Conservation (phyloP, 352 stramenopile species). For the Phytophthora hybrid region DNA sequence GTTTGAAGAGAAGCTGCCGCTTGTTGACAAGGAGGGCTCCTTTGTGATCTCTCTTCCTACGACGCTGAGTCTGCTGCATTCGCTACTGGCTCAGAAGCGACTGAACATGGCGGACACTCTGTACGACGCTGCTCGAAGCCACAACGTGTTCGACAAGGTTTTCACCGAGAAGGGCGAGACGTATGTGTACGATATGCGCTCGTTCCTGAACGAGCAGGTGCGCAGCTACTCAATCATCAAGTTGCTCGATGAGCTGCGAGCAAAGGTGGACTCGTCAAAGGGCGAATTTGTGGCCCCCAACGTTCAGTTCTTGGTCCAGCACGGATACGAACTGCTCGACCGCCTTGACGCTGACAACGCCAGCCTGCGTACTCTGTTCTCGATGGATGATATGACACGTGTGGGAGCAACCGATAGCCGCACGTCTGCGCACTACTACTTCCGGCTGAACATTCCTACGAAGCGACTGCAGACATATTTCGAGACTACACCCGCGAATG, state of each 20-base stretch:
- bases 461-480: conserved; percentile 69
- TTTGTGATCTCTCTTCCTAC: conserved; percentile 73
- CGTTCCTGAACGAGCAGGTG: conserved; percentile 62
- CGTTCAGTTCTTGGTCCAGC: conserved; percentile 76
- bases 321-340: conserved; percentile 83
- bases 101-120: conserved; percentile 72
- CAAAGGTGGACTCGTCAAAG: conserved; percentile 52
- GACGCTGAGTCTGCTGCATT: conserved; percentile 74
- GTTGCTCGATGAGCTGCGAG: conserved; percentile 62
- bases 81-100: conserved; percentile 72
- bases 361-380: conserved; percentile 74
- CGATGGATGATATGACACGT: conserved; percentile 87
- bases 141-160: conserved; percentile 64
- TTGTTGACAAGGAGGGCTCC: conserved; percentile 57
- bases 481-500: conserved; percentile 50
- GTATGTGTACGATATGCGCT: conserved; percentile 74
- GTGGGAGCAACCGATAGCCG: conserved; percentile 40
- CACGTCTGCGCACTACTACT: conserved; percentile 63
- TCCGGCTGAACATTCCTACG: conserved; percentile 55
- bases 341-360: conserved; percentile 77
- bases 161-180: conserved; percentile 53
- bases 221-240: conserved; percentile 74
- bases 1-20: conserved; percentile 68
- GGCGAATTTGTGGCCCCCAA: conserved; percentile 48
- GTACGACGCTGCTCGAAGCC: conserved; percentile 57